A percentile compares a stretch with the other conserved stretches of the same genome.
Conservation (phyloP, 1,284 basidiomycete species). For the Trichosporon sp. region DNA sequence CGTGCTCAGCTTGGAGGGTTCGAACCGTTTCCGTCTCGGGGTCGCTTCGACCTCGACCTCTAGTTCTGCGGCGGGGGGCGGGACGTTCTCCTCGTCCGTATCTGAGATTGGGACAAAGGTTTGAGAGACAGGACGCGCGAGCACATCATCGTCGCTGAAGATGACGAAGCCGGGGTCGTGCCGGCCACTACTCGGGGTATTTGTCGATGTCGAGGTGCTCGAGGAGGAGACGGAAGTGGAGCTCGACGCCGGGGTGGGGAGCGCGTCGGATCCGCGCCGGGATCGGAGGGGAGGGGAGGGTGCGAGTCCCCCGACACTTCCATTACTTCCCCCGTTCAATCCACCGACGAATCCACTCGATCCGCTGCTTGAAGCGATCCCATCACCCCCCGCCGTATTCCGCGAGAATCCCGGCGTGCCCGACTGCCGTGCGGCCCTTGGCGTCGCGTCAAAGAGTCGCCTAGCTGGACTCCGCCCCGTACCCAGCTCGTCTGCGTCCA, state of each 20-base stretch:
- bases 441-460: constrained; percentile 24
- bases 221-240: not conserved
- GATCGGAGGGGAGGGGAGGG: not conserved
- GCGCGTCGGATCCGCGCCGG: not conserved
- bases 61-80: not conserved
- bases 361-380: not conserved
- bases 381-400: not conserved
- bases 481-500: constrained; percentile 30
- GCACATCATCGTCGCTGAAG: constrained; percentile 28
- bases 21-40: constrained; percentile 8
- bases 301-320: not conserved
- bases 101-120: not conserved
- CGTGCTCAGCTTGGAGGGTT: constrained; percentile 21
- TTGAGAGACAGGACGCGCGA: not conserved
- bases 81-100: constrained; percentile 22
- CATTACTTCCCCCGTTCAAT: not conserved
- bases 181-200: not conserved
- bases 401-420: not conserved
- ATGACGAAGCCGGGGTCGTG: constrained; percentile 43
- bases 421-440: not conserved
- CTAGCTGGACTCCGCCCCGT: constrained; percentile 29
- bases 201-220: not conserved
- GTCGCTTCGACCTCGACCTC: not conserved
- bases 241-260: not conserved
- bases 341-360: not conserved